phyloP scores from a whole-genome alignment of 2,329 filamentous ascomycete species.

The Venturiaceae sp. region DNA sequence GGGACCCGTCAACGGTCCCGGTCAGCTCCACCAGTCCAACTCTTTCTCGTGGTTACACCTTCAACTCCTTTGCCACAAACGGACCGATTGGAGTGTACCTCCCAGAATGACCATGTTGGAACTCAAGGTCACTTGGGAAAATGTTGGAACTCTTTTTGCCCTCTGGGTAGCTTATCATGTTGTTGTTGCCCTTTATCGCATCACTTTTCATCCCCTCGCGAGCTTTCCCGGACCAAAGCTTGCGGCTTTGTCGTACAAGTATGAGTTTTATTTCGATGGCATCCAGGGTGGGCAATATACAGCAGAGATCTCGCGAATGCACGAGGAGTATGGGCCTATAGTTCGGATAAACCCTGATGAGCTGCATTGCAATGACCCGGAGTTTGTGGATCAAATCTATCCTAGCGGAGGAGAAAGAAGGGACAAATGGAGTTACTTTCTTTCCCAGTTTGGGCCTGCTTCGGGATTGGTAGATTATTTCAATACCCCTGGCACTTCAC shows the following conservation, averaged over 20 bases:
- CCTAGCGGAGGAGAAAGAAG: conserved; percentile 14
- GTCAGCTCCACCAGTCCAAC: too few relatives aligned
- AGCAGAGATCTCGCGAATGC: conserved; percentile 17
- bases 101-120: background rate
- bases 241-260: conserved; percentile 16
- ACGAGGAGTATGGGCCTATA: conserved; percentile 17
- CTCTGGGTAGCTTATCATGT: conserved; percentile 9
- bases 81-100: too few relatives aligned
- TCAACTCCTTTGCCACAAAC: too few relatives aligned
- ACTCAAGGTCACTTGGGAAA: background rate
- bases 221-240: conserved; percentile 19
- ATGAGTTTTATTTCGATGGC: conserved; percentile 20
- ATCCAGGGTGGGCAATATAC: conserved; percentile 15
- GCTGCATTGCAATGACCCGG: conserved; percentile 17
- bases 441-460: background rate
- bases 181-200: conserved; percentile 14
- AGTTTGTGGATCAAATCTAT: conserved; percentile 23
- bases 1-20: too few relatives aligned
- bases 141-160: background rate
- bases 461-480: background rate
- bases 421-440: conserved; percentile 12
- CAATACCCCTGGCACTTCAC: background rate
- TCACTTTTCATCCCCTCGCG: conserved; percentile 16
- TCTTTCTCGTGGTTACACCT: too few relatives aligned
- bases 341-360: conserved; percentile 16